These are phyloP conservation scores for Phialophora expanda DNA, from an alignment of 2,329 filamentous ascomycete genomes.

Conservation along the genomic window DNA sequence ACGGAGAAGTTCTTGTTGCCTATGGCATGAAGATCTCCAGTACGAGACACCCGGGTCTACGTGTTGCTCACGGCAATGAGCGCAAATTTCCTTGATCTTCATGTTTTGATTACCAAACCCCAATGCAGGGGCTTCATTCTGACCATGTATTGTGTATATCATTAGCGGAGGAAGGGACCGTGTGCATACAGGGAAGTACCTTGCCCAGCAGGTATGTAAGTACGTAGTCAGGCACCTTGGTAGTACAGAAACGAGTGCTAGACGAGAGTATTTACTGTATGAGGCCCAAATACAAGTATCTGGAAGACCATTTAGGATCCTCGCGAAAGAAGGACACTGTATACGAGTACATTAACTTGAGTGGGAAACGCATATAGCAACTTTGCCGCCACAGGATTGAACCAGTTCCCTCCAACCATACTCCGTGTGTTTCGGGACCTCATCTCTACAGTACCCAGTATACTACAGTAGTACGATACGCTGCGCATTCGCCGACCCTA, in stretches of 20 bases:
- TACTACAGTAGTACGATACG: no score
- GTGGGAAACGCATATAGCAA: no score
- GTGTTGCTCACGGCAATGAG: neutral
- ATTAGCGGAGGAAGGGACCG: neutral
- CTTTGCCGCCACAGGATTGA: neutral
- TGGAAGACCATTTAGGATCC: neutral
- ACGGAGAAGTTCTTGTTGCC: slow-evolving; percentile 70
- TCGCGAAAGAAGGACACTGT: neutral
- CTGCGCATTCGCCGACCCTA: no score
- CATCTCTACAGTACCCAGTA: no score
- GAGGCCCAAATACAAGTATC: neutral
- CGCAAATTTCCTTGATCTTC: neutral
- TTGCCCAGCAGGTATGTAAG: neutral
- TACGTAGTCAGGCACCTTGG: neutral
- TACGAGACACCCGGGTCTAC: no score
- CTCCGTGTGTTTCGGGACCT: neutral
- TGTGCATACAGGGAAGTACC: neutral
- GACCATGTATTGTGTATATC: neutral
- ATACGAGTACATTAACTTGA: neutral
- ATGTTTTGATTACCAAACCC: neutral
- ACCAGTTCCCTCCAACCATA: neutral
- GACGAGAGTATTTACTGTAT: neutral
- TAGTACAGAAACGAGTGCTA: neutral
- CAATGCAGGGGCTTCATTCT: neutral
- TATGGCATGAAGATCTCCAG: slow-evolving; percentile 25